Conservation (phyloP, 2,329 filamentous ascomycete genomes). For the Pseudogymnoascus sp. region DNA sequence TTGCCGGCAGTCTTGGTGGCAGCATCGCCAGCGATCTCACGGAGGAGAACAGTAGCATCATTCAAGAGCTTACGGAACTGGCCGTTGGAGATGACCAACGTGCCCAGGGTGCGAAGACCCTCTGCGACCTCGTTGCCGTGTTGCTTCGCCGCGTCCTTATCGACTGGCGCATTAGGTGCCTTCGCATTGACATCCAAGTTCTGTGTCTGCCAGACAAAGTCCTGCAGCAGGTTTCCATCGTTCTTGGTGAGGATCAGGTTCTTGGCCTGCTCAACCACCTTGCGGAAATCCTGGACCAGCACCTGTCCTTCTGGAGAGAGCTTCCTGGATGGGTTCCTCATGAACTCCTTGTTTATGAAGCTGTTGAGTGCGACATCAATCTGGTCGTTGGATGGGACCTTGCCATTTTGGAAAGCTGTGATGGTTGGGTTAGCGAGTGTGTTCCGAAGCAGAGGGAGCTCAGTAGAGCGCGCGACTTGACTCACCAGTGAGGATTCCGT, state of each 20-base stretch:
- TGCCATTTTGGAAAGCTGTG: conserved; percentile 76
- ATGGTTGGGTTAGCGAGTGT: conserved; percentile 12
- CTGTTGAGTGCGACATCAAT: conserved; percentile 93
- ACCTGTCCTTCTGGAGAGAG: conserved; percentile 74
- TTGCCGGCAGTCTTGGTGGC: conserved; percentile 68
- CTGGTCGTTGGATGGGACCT: conserved; percentile 69
- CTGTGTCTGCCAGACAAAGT: conserved; percentile 93
- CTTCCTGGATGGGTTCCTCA: conserved; percentile 62
- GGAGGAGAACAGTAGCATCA: conserved; percentile 71
- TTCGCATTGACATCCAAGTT: conserved; percentile 57
- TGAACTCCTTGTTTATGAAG: conserved; percentile 62
- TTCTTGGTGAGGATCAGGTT: conserved; percentile 85
- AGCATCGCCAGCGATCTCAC: conserved; percentile 87
- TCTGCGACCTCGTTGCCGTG: conserved; percentile 78
- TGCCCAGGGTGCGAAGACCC: conserved; percentile 80
- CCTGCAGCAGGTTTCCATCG: conserved; percentile 84
- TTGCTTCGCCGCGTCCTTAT: conserved; percentile 69
- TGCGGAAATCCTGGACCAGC: conserved; percentile 68
- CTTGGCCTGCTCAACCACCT: conserved; percentile 80
- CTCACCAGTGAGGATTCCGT: conserved; percentile 70
- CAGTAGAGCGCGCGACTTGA: neutral
- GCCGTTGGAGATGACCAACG: conserved; percentile 86
- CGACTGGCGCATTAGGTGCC: conserved; percentile 57
- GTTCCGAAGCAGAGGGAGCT: neutral
- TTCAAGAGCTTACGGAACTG: conserved; percentile 79